Evolutionary conservation across 2,329 filamentous ascomycete genomes (phyloP), one percentile per base, ranked within the genome.

Genomic region (Fusarium musae): DNA sequence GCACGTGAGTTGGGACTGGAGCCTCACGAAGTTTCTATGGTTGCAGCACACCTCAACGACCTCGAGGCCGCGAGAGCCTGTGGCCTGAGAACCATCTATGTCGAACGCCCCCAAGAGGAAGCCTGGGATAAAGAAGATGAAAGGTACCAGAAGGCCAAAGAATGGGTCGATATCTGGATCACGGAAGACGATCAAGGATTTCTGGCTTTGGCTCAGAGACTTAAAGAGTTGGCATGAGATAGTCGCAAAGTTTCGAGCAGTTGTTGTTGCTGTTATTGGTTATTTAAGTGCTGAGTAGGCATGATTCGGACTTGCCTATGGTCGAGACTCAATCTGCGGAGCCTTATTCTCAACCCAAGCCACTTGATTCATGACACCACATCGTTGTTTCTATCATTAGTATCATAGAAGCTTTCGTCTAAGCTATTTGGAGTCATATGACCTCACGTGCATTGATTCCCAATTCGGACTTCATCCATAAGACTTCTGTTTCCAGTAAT

Each of bases 11-110:
- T 95, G 59, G 88, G 87, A 1, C 69, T 91, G 46, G 75, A 87
- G 68, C 87, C 91, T 0, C 79, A 80, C 5, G 86, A 95, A 77
- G 92, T 93, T 64, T 92, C 90, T 26, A 90, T 96, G 89, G 92
- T 96, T 26, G 93, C 94, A 21, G 91, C 93, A 42, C 93, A 96
- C 82, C 82, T 96, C 65, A 80, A 78, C 10, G 93, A 96, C 80
- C 82, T 96, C 61, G 83, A 88, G 68, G 92, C 87, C 0, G 93
- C 93, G 9, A 90, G 89, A 75, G 79, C 77, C 5, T 87, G 85
- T 67, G 93, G 93, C 0, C 83, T 95, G 68, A 85, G 87, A 75
- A 93, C 93, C 0, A 85, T 96, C 5, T 96, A 95, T 79, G 89
- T 96, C 6, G 92, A 93, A 82, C 85, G 93, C 65, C 80, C 82